Conservation (phyloP, 768 basidiomycete species). For the Amanita rubescens region DNA sequence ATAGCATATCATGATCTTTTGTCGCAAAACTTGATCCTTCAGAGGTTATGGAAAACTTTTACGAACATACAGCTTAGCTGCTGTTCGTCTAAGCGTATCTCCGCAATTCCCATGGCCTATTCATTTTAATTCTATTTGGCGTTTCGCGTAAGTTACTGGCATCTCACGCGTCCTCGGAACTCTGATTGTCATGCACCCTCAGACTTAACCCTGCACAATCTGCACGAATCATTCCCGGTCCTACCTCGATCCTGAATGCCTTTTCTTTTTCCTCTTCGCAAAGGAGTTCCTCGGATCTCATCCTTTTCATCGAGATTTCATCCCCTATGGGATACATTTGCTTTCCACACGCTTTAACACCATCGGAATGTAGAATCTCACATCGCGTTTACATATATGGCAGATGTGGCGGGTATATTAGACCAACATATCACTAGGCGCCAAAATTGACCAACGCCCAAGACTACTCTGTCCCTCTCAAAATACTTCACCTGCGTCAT, state of each 20-base stretch:
- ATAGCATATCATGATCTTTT: too few species aligned
- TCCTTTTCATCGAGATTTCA: background rate
- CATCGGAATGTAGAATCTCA: background rate
- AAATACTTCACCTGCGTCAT: background rate
- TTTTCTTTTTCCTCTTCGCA: background rate
- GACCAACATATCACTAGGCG: background rate
- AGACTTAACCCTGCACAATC: background rate
- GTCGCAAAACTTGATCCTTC: too few species aligned
- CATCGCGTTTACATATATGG: background rate
- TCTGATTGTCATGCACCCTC: background rate
- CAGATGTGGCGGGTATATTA: background rate
- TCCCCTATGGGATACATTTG: background rate
- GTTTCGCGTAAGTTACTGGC: background rate
- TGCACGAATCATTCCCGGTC: background rate
- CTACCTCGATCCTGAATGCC: background rate
- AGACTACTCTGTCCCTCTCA: background rate
- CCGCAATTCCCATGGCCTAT: background rate
- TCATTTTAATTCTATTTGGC: background rate
- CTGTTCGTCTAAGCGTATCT: background rate
- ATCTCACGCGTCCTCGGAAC: background rate
- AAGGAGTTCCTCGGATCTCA: conserved; percentile 1
- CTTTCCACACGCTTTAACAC: background rate
- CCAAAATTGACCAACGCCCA: background rate
- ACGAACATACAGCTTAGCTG: background rate
- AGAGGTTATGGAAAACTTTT: background rate